phyloP scores from a whole-genome alignment of 106 monocot genomes.

The Dendrobium chrysotoxum region DNA sequence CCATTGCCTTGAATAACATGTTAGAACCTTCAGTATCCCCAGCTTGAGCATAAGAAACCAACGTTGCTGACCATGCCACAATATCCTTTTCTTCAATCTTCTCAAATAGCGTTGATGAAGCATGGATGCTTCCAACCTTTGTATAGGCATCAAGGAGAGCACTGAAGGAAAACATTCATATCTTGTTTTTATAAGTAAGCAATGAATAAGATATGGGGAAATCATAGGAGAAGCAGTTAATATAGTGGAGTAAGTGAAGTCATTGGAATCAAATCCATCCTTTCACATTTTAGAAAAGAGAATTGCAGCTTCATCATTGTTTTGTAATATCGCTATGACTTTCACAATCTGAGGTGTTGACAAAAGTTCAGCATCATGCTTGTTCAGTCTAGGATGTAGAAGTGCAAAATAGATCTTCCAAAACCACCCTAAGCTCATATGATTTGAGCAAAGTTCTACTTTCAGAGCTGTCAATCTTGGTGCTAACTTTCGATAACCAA shows the following conservation, averaged over 20 bases:
- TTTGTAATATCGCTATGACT: not conserved
- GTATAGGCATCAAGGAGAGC: constrained; percentile 70
- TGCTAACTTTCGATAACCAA: constrained; percentile 66
- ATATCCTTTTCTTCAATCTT: constrained; percentile 56
- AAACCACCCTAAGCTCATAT: constrained; percentile 93
- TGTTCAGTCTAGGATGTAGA: constrained; percentile 82
- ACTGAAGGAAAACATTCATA: constrained; percentile 42
- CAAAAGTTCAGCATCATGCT: constrained; percentile 77
- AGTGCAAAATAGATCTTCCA: constrained; percentile 99
- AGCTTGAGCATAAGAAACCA: constrained; percentile 53
- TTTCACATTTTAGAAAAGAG: constrained; percentile 51
- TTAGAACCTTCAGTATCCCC: constrained; percentile 60
- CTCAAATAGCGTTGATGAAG: constrained; percentile 42
- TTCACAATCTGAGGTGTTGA: constrained; percentile 72
- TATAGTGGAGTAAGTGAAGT: constrained; percentile 76
- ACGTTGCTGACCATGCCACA: constrained; percentile 82
- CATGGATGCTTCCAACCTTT: constrained; percentile 26
- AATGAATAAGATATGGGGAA: constrained; percentile 56
- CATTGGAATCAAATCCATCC: constrained; percentile 44
- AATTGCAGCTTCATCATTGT: constrained; percentile 18
- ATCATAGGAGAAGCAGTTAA: constrained; percentile 40
- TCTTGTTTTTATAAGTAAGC: constrained; percentile 46
- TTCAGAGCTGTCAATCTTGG: constrained; percentile 87
- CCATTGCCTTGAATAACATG: constrained; percentile 48
- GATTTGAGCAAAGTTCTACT: constrained; percentile 89